A percentile compares a stretch with the other conserved stretches of the same genome.
phyloP scores from a whole-genome alignment of 1,284 basidiomycete species.

The Trichosporon faecale region DNA sequence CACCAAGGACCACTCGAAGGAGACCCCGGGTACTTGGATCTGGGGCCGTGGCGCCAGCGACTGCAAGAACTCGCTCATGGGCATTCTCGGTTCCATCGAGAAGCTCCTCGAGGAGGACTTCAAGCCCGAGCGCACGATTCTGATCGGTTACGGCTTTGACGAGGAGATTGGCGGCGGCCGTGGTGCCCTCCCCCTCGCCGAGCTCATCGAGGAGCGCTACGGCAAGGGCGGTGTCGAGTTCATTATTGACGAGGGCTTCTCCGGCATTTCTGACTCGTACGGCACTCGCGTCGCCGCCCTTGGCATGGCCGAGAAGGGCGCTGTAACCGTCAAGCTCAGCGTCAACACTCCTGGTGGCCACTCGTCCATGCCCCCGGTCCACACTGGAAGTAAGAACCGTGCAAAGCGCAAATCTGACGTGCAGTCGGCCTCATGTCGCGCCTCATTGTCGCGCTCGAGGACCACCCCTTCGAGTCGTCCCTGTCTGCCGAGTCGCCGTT shows the following conservation, averaged over 20 bases:
- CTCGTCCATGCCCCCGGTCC: constrained; percentile 48
- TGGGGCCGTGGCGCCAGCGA: constrained; percentile 57
- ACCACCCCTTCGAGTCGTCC: constrained; percentile 43
- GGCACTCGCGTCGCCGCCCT: constrained; percentile 49
- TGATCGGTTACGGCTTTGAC: constrained; percentile 57
- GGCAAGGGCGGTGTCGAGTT: constrained; percentile 52
- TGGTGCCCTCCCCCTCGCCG: constrained; percentile 47
- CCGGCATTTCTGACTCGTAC: constrained; percentile 44
- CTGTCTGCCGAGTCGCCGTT: constrained; percentile 50
- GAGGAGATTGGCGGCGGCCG: constrained; percentile 52
- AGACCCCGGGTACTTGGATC: constrained; percentile 51
- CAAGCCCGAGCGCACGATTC: constrained; percentile 53
- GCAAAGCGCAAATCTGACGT: not conserved
- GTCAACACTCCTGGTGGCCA: constrained; percentile 52
- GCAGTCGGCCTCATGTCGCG: constrained; percentile 51
- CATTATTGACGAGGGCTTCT: constrained; percentile 55
- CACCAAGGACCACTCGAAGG: constrained; percentile 45
- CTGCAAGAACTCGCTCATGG: constrained; percentile 55
- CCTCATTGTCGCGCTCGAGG: constrained; percentile 46
- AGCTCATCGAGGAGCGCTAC: constrained; percentile 47
- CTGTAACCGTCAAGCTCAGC: constrained; percentile 40
- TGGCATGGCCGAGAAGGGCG: constrained; percentile 56
- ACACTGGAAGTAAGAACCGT: constrained; percentile 53
- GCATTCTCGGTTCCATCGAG: constrained; percentile 55
- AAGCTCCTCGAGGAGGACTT: constrained; percentile 54